Percentiles rank a stretch among this genome's conserved stretches.
These are phyloP conservation scores for Solanum chiquidenum DNA, from an alignment of 257 asterid genomes.

Conservation along the genomic window DNA sequence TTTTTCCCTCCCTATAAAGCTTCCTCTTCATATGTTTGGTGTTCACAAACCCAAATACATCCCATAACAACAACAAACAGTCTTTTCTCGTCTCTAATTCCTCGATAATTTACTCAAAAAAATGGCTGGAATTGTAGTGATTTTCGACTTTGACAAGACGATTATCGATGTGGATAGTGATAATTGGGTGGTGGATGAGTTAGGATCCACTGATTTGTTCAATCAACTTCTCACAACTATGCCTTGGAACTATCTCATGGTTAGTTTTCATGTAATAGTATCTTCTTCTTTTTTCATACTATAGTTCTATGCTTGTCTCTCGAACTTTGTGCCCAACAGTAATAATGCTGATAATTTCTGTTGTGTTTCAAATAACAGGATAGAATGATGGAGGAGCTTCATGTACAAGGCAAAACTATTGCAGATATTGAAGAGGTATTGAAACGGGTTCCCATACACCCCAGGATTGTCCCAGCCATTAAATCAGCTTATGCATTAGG, in stretches of 20 bases:
- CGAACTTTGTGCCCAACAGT: too few relatives aligned
- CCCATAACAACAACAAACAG: background rate
- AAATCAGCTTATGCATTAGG: slow-evolving; percentile 34
- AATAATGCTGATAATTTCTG: background rate
- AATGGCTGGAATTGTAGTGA: slow-evolving; percentile 10
- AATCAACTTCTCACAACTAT: slow-evolving; percentile 22
- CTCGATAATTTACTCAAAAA: too few relatives aligned
- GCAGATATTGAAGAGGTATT: slow-evolving; percentile 23
- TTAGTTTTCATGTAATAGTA: background rate
- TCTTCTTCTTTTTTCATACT: background rate
- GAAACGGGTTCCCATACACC: slow-evolving; percentile 23
- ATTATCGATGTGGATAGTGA: slow-evolving; percentile 26
- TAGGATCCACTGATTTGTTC: slow-evolving; percentile 16
- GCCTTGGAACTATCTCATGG: slow-evolving; percentile 29
- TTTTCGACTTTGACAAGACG: slow-evolving; percentile 26
- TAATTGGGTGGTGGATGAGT: slow-evolving; percentile 22
- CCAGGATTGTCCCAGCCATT: slow-evolving; percentile 30
- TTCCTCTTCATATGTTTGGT: background rate
- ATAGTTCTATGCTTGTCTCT: background rate
- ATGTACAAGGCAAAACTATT: slow-evolving; percentile 28
- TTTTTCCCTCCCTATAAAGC: background rate
- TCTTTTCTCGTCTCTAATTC: background rate
- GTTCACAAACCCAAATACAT: background rate
- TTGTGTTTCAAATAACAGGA: slow-evolving; percentile 4
- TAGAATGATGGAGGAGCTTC: slow-evolving; percentile 30